These are phyloP conservation scores for Neophaeococcomyces aloes DNA, from an alignment of 2,329 filamentous ascomycete genomes.

Conservation along the genomic window DNA sequence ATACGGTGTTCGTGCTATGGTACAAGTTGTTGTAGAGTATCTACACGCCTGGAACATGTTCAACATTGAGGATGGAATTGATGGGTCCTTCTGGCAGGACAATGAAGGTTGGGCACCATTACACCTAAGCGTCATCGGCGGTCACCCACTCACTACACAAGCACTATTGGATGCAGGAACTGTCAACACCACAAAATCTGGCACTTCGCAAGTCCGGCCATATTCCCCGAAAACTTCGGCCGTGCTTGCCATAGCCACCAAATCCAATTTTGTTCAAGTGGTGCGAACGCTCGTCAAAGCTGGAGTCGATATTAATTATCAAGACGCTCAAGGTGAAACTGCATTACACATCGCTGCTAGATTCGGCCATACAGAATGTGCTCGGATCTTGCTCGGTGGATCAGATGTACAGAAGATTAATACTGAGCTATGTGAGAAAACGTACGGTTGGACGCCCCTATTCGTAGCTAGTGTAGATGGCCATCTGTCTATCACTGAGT, in stretches of 20 bases:
- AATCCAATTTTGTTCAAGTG: slow-evolving; percentile 74
- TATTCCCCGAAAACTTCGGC: slow-evolving; percentile 71
- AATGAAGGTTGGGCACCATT: slow-evolving; percentile 81
- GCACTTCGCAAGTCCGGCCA: slow-evolving; percentile 56
- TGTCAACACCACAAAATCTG: slow-evolving; percentile 49
- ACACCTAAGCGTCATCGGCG: slow-evolving; percentile 83
- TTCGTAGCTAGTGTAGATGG: slow-evolving; percentile 90
- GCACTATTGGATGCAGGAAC: slow-evolving; percentile 68
- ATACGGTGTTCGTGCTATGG: slow-evolving; percentile 87
- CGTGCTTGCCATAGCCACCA: slow-evolving; percentile 78
- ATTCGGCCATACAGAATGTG: slow-evolving; percentile 74
- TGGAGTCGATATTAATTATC: slow-evolving; percentile 86
- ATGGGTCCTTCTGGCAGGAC: slow-evolving; percentile 83
- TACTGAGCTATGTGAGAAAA: slow-evolving; percentile 66
- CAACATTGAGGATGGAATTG: slow-evolving; percentile 72
- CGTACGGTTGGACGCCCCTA: slow-evolving; percentile 89
- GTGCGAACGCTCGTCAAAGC: slow-evolving; percentile 81
- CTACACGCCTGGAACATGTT: slow-evolving; percentile 88
- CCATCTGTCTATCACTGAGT: slow-evolving; percentile 60
- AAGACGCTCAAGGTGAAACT: slow-evolving; percentile 80
- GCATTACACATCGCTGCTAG: slow-evolving; percentile 85
- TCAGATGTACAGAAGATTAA: slow-evolving; percentile 61
- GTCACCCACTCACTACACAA: slow-evolving; percentile 76
- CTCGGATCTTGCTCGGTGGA: slow-evolving; percentile 62
- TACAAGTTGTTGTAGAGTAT: slow-evolving; percentile 71